Evolutionary conservation across 1,284 basidiomycete genomes (phyloP).

Genomic region (Tausonia pullulans): DNA sequence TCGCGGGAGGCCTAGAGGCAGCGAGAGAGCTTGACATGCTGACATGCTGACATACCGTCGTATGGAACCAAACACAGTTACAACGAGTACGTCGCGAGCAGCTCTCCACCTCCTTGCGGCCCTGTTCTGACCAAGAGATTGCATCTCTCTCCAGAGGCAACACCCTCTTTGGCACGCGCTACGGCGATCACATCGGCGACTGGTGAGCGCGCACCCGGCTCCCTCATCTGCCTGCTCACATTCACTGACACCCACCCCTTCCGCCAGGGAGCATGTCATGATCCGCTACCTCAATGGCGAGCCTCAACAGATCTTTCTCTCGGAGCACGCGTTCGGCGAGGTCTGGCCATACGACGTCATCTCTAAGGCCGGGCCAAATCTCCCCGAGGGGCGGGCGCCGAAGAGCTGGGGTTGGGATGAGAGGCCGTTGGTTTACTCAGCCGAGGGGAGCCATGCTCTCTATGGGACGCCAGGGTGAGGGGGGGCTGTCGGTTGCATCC

Average conservation of each 20-base stretch:
- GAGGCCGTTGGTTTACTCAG: conserved; percentile 14
- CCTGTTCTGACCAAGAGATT: background rate
- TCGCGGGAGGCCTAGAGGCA: too few relatives aligned
- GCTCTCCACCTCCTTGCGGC: background rate
- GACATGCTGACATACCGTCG: too few relatives aligned
- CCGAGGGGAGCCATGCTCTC: conserved; percentile 15
- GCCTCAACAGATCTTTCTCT: conserved; percentile 20
- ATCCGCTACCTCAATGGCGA: conserved; percentile 18
- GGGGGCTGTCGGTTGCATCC: background rate
- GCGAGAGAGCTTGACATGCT: too few relatives aligned
- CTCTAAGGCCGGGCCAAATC: conserved; percentile 11
- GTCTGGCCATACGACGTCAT: conserved; percentile 20
- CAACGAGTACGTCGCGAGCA: conserved; percentile 5
- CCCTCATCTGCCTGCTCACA: background rate
- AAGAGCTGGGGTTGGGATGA: conserved; percentile 6
- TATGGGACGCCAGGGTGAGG: conserved; percentile 16
- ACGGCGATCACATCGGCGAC: conserved; percentile 20
- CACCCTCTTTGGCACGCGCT: conserved; percentile 18
- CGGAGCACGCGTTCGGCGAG: conserved; percentile 19
- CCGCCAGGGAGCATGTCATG: conserved; percentile 20
- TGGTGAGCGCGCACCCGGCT: background rate
- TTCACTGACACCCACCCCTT: background rate
- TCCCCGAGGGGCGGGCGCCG: background rate
- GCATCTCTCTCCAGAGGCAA: conserved; percentile 9
- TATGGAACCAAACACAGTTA: background rate